Evolutionary conservation across 2,329 filamentous ascomycete genomes (phyloP), one percentile per base, ranked within the genome.

Genomic region (Penicillium sp.): DNA sequence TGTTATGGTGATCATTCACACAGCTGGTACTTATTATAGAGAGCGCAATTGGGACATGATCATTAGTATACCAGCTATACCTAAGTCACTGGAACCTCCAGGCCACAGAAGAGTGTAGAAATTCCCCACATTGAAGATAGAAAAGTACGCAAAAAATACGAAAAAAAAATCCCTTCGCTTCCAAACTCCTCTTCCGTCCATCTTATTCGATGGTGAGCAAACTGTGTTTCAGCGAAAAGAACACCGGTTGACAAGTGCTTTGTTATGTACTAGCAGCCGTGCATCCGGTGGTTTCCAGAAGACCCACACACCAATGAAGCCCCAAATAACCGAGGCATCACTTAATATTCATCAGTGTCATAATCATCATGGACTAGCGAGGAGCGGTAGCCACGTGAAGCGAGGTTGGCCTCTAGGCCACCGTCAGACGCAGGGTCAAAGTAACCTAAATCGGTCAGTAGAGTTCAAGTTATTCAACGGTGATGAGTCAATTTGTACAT

Each of bases 391-490:
- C 90, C 81, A 59, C 91, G 82, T 58, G 86, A 89, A 1, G 90
- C 89, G 60, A 99, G 78, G 70, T 97, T 93, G 69, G 96, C 91
- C 70, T 96, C 92, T 23, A 97, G 80, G 0, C 93, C 92, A 2
- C 93, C 92, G 68, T 96, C 91, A 53, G 86, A 88, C 70, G 96
- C 92, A 0, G 90, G 88, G 69, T 97, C 92, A 38, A 92, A 82
- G 70, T 96, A 97, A 3, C 93, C 85, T 83, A 62, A n/a, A 41
- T 7, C 17, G 19, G 52, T 51, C 17, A 48, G 62, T 72, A 50
- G 66, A 60, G 52, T 13, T 27, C 33, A 10, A 42, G 27, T 21
- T 9, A 49, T 12, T 17, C 10, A 33, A 25, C 21, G 10, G 33
- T 13, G 8, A 39, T 17, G 17, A 15, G 12, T 41, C 19, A 50